Percentiles rank a stretch among this genome's conserved stretches.
Evolutionary conservation across 768 basidiomycete genomes (phyloP).

Genomic region (Tylopilus intermedius): DNA sequence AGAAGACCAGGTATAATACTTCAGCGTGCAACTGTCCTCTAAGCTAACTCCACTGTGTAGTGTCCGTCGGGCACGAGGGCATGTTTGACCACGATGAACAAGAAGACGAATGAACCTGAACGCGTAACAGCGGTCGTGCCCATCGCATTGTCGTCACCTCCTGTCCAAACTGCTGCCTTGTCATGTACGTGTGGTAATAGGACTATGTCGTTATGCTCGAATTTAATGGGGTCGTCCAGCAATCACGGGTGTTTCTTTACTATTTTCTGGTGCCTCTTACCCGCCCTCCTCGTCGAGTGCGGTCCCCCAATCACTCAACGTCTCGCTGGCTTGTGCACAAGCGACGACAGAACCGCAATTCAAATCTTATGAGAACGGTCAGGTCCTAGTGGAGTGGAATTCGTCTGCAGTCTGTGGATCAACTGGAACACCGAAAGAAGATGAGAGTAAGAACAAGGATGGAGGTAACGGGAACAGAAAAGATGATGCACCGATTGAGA

Average conservation of each 20-base stretch:
- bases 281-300: constrained; percentile 44
- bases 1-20: constrained; percentile 65
- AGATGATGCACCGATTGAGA: constrained; percentile 32
- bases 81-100: constrained; percentile 67
- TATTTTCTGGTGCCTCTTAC: constrained; percentile 58
- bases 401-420: constrained; percentile 54
- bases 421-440: constrained; percentile 22
- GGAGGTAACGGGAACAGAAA: constrained; percentile 16
- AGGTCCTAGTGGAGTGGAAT: constrained; percentile 57
- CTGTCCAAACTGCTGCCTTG: constrained; percentile 25
- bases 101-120: constrained; percentile 49
- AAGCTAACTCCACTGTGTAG: constrained; percentile 34
- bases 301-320: constrained; percentile 51
- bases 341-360: constrained; percentile 46
- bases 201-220: not conserved
- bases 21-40: not conserved
- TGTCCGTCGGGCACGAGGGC: constrained; percentile 66
- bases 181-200: constrained; percentile 34
- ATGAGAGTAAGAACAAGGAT: constrained; percentile 16
- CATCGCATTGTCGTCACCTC: constrained; percentile 43
- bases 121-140: constrained; percentile 73
- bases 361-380: constrained; percentile 54
- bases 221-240: constrained; percentile 35
- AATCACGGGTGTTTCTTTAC: constrained; percentile 49
- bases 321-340: constrained; percentile 56